Base-by-base conservation (phyloP, 495 filamentous ascomycete species). In the Lasiosphaeria ovina region DNA sequence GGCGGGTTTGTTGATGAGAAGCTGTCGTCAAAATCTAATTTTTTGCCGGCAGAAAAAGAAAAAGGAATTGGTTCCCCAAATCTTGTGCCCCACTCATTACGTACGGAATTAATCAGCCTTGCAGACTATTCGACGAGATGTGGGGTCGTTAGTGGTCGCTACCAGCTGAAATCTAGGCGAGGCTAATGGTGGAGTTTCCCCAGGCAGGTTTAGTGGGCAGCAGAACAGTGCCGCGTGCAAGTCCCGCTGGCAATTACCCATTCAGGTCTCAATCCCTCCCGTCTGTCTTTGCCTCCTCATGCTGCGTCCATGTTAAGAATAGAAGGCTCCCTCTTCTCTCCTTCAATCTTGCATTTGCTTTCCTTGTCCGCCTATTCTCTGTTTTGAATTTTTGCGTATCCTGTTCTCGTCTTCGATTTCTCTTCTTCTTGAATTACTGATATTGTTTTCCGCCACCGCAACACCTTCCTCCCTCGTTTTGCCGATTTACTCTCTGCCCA, bases 31-130 rank as follows among this genome's bases (percentile, higher is more conserved):
- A 24, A 11, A 54, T 48, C 14, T 50, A 51, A 51, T 36, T 6
- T 51, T 24, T 47, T 11, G 5, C 0, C 5, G 16, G 4, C 12
- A 47, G 7, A 11, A 47, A 14, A 14, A 11, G 2, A 47, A n/a
- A 9, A 14, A n/a, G 12, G 12, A 47, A 47, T 47, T 47, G 5
- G 0, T 47, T 47, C 12, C 44, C 42, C 55, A 57, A 59, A 63
- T 59, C 57, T 63, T 63, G 59, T 52, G 61, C 61, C 61, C 45
- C 44, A 47, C 44, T n/a, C 24, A 24, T 24, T 24, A 24, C 24
- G 1, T 24, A 24, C 24, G 24, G 24, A 42, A 42, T 8, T 54
- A 52, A 38, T 54, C 42, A 59, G 57, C 57, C 48, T 59, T 45
- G 36, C 34, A 32, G 35, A 42, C 38, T 42, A 8, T 2, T 2